Percentiles rank a stretch among this genome's conserved stretches.
phyloP scores from a whole-genome alignment of 352 stramenopile genomes.

The Peronosclerospora sorghi region DNA sequence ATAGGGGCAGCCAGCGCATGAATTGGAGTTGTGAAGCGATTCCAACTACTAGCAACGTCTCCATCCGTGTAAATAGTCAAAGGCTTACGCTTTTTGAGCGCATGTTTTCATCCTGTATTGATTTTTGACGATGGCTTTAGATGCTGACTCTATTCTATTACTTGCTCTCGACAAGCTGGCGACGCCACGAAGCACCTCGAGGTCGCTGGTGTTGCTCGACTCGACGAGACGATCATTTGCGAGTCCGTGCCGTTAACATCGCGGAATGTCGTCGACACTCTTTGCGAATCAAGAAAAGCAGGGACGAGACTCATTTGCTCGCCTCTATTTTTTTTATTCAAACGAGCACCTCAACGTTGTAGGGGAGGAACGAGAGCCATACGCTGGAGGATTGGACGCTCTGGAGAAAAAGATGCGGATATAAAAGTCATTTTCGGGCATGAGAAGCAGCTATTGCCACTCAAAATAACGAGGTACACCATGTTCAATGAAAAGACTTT shows the following conservation, averaged over 20 bases:
- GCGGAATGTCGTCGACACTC: conserved; percentile 45
- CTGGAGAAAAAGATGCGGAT: conserved; percentile 42
- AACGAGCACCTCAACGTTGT: conserved; percentile 37
- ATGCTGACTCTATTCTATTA: conserved; percentile 48
- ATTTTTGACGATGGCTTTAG: conserved; percentile 73
- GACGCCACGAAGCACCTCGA: conserved; percentile 37
- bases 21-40: too few relatives aligned
- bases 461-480: conserved; percentile 51
- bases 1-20: too few relatives aligned
- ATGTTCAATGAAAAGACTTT: too few relatives aligned
- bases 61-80: conserved; percentile 15
- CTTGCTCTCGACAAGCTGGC: conserved; percentile 67
- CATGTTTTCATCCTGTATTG: conserved; percentile 65
- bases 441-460: conserved; percentile 42
- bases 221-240: conserved; percentile 22
- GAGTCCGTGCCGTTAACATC: conserved; percentile 44
- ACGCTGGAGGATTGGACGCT: conserved; percentile 32
- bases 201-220: too few relatives aligned
- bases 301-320: conserved; percentile 55
- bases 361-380: conserved; percentile 40
- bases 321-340: conserved; percentile 76
- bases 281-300: conserved; percentile 81
- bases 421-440: conserved; percentile 55
- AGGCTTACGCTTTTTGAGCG: conserved; percentile 54
- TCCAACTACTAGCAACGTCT: too few relatives aligned